phyloP scores from a whole-genome alignment of 2,329 filamentous ascomycete genomes.

The Coniochaeta ligniaria region DNA sequence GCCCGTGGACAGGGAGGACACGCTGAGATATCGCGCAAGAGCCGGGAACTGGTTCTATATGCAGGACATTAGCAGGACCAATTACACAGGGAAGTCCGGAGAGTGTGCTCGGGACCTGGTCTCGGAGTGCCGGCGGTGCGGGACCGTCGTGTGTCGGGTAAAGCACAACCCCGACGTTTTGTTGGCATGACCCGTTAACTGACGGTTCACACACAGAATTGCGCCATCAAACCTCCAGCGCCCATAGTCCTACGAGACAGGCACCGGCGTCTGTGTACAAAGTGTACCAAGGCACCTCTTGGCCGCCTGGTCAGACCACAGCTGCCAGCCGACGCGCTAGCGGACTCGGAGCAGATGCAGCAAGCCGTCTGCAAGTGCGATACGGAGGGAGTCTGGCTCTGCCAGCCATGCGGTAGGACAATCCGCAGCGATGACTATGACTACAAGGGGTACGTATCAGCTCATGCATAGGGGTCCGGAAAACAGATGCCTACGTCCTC shows the following conservation, averaged over 20 bases:
- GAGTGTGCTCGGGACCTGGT: conserved; percentile 86
- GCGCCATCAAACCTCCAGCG: conserved; percentile 75
- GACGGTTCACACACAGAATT: conserved; percentile 58
- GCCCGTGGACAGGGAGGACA: conserved; percentile 46
- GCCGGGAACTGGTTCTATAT: conserved; percentile 42
- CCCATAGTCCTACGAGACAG: conserved; percentile 60
- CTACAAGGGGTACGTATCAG: conserved; percentile 43
- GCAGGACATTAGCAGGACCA: conserved; percentile 38
- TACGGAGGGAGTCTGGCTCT: conserved; percentile 68
- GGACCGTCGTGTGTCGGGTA: conserved; percentile 74
- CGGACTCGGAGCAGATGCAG: conserved; percentile 50
- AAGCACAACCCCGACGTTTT: conserved; percentile 17
- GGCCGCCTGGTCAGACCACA: conserved; percentile 39
- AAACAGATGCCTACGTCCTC: neutral
- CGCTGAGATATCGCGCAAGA: conserved; percentile 49
- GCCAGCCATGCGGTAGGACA: conserved; percentile 71
- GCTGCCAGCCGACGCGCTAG: conserved; percentile 34
- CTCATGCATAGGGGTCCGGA: neutral
- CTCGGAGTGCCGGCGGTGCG: conserved; percentile 71
- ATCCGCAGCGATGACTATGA: conserved; percentile 54
- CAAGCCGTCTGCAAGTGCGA: conserved; percentile 46
- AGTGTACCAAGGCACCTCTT: conserved; percentile 68
- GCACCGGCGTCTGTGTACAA: conserved; percentile 72
- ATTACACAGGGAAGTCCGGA: conserved; percentile 60
- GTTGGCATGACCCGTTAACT: conserved; percentile 3